phyloP scores from a whole-genome alignment of 2,329 filamentous ascomycete genomes.

The Cladorrhinum sp. region DNA sequence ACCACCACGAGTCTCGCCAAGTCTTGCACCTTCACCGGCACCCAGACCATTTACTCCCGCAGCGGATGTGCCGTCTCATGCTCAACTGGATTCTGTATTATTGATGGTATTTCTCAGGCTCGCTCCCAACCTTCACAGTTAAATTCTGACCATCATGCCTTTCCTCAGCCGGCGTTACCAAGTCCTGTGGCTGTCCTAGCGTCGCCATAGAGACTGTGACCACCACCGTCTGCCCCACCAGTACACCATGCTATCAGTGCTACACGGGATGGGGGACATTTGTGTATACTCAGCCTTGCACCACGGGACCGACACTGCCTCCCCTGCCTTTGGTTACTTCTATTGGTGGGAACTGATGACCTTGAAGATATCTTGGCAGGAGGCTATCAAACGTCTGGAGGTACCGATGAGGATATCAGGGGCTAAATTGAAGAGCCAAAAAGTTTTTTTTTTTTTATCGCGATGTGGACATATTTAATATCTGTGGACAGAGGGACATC shows the following conservation, averaged over 20 bases:
- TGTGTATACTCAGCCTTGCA: background rate
- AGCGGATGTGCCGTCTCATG: slow-evolving; percentile 24
- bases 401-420: too few relatives aligned
- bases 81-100: slow-evolving; percentile 21
- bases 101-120: slow-evolving; percentile 19
- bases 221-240: slow-evolving; percentile 24
- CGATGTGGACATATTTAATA: too few relatives aligned
- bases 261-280: slow-evolving; percentile 24
- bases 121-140: background rate
- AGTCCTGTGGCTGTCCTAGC: slow-evolving; percentile 22
- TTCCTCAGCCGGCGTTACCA: slow-evolving; percentile 18
- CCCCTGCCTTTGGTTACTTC: background rate
- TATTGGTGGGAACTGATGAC: background rate
- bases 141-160: background rate
- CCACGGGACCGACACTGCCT: background rate
- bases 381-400: too few relatives aligned
- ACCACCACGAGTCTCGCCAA: slow-evolving; percentile 12
- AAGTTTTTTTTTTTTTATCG: too few relatives aligned
- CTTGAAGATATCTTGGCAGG: background rate
- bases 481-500: too few relatives aligned
- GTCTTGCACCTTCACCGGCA: slow-evolving; percentile 24
- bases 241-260: slow-evolving; percentile 24
- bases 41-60: slow-evolving; percentile 23
- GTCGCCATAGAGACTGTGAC: slow-evolving; percentile 19
- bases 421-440: too few relatives aligned